Percentiles rank a stretch among this genome's conserved stretches.
phyloP scores from a whole-genome alignment of 441 rosid genomes.

The Capsella rubella region DNA sequence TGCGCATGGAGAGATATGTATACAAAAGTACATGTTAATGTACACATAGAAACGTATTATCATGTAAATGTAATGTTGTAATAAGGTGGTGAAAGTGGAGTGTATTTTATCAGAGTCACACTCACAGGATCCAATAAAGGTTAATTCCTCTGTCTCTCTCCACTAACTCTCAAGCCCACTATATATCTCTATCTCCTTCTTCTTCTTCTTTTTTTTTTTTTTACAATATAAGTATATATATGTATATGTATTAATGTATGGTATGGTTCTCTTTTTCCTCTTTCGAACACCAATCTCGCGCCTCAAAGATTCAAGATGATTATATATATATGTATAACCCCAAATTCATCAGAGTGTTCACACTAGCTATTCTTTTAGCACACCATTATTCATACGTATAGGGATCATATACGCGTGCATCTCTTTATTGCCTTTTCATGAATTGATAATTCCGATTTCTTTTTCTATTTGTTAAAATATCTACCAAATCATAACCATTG shows the following conservation, averaged over 20 bases:
- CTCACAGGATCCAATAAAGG: constrained; percentile 81
- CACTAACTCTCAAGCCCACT: constrained; percentile 41
- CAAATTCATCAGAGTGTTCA: too few species aligned
- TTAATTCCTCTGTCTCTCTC: constrained; percentile 43
- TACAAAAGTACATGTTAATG: not conserved
- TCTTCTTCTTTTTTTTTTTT: not conserved
- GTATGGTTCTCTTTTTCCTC: not conserved
- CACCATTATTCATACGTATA: constrained; percentile 21
- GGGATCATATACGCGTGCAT: constrained; percentile 27
- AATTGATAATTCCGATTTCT: not conserved
- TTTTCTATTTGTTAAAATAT: not conserved
- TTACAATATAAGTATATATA: not conserved
- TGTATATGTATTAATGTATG: not conserved
- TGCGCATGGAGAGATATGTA: constrained; percentile 8
- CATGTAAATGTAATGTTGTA: not conserved
- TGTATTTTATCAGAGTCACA: constrained; percentile 37
- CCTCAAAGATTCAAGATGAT: constrained; percentile 25
- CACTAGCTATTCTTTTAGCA: not conserved
- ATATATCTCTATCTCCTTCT: too few species aligned
- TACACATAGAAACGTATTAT: not conserved
- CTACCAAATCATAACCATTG: not conserved
- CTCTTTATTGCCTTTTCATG: constrained; percentile 9
- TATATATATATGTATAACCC: too few species aligned
- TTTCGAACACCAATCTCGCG: constrained; percentile 27
- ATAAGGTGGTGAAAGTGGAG: constrained; percentile 22